Conservation (phyloP, 257 asterid genomes). For the Catharanthus roseus region DNA sequence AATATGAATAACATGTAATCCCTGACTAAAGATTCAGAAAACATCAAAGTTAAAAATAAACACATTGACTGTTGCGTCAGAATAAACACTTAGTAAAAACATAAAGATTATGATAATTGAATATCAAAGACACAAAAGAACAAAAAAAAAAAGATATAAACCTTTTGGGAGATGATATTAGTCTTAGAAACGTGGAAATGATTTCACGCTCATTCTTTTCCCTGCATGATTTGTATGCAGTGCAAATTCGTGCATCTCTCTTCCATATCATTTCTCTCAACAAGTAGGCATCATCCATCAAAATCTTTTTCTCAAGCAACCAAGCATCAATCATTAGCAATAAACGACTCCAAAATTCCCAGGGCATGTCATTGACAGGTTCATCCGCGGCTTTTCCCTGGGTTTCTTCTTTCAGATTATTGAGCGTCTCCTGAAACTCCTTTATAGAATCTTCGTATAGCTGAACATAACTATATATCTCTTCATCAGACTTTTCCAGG, state of each 20-base stretch:
- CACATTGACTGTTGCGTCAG: neutral
- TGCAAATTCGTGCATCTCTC: slow-evolving; percentile 49
- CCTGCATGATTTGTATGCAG: slow-evolving; percentile 60
- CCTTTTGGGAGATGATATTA: slow-evolving; percentile 53
- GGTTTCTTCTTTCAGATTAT: slow-evolving; percentile 62
- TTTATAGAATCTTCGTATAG: slow-evolving; percentile 77
- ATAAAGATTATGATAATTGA: slow-evolving; percentile 2
- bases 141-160: slow-evolving; percentile 22
- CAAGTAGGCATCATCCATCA: slow-evolving; percentile 52
- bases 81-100: neutral
- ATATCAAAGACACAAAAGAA: slow-evolving; percentile 7
- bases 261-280: slow-evolving; percentile 77
- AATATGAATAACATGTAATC: slow-evolving; percentile 80
- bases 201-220: slow-evolving; percentile 66
- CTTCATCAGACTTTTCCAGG: slow-evolving; percentile 84
- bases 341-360: slow-evolving; percentile 75
- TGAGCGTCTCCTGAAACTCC: slow-evolving; percentile 80
- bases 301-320: slow-evolving; percentile 81
- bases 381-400: slow-evolving; percentile 39
- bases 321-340: slow-evolving; percentile 90
- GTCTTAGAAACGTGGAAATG: slow-evolving; percentile 49
- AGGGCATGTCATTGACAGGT: slow-evolving; percentile 55
- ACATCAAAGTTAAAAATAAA: slow-evolving; percentile 27
- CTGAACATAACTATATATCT: slow-evolving; percentile 61
- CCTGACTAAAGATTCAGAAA: slow-evolving; percentile 45